Percentiles rank a stretch among this genome's conserved stretches.
Conservation (phyloP, 306 rosid genomes). For the Elaeagnus macrophylla region DNA sequence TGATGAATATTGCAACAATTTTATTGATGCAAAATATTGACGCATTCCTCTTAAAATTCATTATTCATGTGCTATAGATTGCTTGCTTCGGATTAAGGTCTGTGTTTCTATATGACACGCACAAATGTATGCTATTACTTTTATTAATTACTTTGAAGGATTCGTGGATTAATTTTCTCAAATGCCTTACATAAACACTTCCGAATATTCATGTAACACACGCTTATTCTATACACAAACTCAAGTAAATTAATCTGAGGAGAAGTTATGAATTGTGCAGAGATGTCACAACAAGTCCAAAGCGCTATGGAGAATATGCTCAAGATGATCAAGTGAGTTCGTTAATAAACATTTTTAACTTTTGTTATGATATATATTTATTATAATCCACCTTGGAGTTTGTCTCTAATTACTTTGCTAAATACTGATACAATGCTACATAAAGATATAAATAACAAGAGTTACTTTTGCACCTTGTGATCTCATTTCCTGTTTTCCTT, state of each 20-base stretch:
- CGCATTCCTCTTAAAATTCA: background rate
- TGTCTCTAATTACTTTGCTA: background rate
- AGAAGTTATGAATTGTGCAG: constrained; percentile 26
- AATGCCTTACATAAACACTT: background rate
- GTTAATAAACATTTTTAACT: background rate
- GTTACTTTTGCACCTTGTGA: too few species aligned
- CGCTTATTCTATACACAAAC: background rate
- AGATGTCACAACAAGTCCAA: constrained; percentile 50
- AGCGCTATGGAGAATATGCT: constrained; percentile 70
- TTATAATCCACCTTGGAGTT: background rate
- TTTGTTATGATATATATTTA: background rate
- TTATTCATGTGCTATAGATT: background rate
- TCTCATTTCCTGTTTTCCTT: too few species aligned
- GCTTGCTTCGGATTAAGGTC: too few species aligned
- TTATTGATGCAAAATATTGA: background rate
- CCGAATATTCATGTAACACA: background rate
- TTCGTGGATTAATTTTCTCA: too few species aligned
- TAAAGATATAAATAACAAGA: too few species aligned
- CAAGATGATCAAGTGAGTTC: constrained; percentile 49
- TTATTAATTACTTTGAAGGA: too few species aligned
- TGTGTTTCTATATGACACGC: too few species aligned
- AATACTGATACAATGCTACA: background rate
- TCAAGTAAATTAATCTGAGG: background rate
- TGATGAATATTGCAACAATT: background rate
- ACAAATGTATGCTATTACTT: too few species aligned